These are phyloP conservation scores for Colletotrichum noveboracense DNA, from an alignment of 2,329 filamentous ascomycete genomes.

Conservation along the genomic window DNA sequence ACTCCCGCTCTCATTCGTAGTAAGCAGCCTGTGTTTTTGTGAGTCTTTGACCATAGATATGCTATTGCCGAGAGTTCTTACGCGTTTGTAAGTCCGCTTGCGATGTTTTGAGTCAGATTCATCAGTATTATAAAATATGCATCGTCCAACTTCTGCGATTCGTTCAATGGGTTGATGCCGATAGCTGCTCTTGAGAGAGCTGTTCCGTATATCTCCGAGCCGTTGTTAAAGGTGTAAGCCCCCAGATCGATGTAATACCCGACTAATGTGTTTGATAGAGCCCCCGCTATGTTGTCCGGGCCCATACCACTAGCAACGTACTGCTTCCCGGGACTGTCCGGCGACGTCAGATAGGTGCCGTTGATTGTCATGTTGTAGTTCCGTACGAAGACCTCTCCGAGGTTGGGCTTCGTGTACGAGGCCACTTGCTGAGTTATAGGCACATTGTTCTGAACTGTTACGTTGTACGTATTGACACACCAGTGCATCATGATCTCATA, in stretches of 20 bases:
- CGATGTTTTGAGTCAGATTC: conserved; percentile 7
- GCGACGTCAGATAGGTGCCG: conserved; percentile 4
- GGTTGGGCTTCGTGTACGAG: neutral
- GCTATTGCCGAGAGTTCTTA: neutral
- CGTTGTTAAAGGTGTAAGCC: neutral
- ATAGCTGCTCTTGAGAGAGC: neutral
- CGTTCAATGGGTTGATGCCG: neutral
- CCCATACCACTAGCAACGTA: neutral
- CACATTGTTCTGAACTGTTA: neutral
- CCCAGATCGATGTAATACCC: neutral
- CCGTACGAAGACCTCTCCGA: neutral
- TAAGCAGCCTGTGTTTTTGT: neutral
- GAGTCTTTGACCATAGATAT: neutral
- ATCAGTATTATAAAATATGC: neutral
- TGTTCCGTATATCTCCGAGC: neutral
- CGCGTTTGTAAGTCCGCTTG: conserved; percentile 5
- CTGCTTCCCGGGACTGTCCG: neutral
- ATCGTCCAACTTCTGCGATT: conserved; percentile 8
- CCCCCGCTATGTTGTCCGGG: neutral
- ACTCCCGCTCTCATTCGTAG: neutral
- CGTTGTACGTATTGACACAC: conserved; percentile 6
- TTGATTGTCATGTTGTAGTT: neutral
- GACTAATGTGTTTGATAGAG: neutral
- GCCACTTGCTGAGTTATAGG: neutral
- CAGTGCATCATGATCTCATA: neutral